phyloP scores from a whole-genome alignment of 768 basidiomycete species.

The Panaeolus cyanescens region DNA sequence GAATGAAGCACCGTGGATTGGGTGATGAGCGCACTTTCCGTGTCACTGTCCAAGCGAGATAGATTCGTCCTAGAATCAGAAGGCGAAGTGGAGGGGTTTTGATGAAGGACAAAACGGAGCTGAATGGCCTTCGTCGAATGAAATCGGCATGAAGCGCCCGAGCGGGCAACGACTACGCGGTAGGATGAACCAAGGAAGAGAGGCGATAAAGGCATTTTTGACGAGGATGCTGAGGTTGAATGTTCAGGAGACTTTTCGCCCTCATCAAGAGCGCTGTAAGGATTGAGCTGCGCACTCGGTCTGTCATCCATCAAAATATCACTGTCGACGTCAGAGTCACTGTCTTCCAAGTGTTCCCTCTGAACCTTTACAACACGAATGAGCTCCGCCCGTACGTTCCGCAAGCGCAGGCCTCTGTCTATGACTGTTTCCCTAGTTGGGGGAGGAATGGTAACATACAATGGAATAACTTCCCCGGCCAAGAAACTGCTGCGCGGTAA shows the following conservation, averaged over 20 bases:
- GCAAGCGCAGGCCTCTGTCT: constrained; percentile 69
- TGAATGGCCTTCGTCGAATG: constrained; percentile 75
- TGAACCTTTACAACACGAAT: constrained; percentile 65
- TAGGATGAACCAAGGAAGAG: constrained; percentile 43
- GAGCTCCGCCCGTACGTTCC: constrained; percentile 82
- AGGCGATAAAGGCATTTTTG: constrained; percentile 42
- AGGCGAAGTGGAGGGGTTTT: constrained; percentile 50
- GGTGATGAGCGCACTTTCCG: constrained; percentile 74
- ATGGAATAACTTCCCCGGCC: constrained; percentile 72
- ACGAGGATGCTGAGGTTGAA: constrained; percentile 33
- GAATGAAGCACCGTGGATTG: constrained; percentile 82
- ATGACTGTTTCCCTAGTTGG: constrained; percentile 69
- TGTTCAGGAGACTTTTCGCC: constrained; percentile 23
- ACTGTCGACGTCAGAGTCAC: constrained; percentile 31
- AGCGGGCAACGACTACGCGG: constrained; percentile 68
- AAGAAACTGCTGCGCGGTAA: constrained; percentile 72
- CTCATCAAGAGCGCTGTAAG: constrained; percentile 10
- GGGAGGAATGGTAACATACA: constrained; percentile 81
- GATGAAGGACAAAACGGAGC: constrained; percentile 81
- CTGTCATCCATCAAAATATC: constrained; percentile 24
- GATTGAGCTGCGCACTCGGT: constrained; percentile 28
- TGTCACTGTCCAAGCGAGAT: constrained; percentile 53
- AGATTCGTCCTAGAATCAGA: constrained; percentile 48
- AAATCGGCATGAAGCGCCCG: constrained; percentile 91
- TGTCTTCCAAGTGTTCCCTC: constrained; percentile 41